Evolutionary conservation across 2,329 filamentous ascomycete species (phyloP), one percentile per base, ranked within the genome.

Genomic region (Chaetoscypha palmicola): DNA sequence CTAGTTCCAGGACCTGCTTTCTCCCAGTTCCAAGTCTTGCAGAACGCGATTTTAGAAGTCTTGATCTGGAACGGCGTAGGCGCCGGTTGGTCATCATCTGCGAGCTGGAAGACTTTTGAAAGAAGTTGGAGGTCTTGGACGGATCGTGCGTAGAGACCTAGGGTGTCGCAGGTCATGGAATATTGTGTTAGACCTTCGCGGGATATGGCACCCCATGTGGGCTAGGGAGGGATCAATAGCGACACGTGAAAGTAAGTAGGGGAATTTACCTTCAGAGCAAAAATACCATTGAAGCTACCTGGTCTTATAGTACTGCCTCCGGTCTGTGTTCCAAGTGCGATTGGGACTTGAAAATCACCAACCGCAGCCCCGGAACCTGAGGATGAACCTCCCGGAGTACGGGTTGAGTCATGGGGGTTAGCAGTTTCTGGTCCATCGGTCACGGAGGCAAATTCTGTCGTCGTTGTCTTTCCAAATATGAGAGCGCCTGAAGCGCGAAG

Each of bases 301-400:
- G 81, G 81, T 0, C 80, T 71, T 34, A 86, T 75, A 0, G 69
- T 76, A 46, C 75, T 80, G 0, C 81, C 81, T 2, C 74, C 76
- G 0, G 81, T 86, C 55, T 86, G 81, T 0, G 80, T 82, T 0
- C 79, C 81, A 0, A 86, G 63, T 0, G 65, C 71, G 9, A 85
- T 54, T 0, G 79, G 76, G 0, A 71, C 49, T 45, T 53, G 31
- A 10, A 74, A 73, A 50, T 85, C 81, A 5, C 67, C 80, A 0
- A 86, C 79, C 0, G 77, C 79, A 0, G 81, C 79, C 0, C 69
- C 81, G 0, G 80, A 83, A 0, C 82, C 81, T 0, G 79, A 77
- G 0, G 79, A 83, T 0, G 80, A 84, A 35, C 81, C 81, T 1
- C 81, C 81, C 0, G 81, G 81, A 0, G 81, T 84, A 3, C 71